Base-by-base conservation (phyloP, 768 basidiomycete species). In the Lactifluus echinatus region DNA sequence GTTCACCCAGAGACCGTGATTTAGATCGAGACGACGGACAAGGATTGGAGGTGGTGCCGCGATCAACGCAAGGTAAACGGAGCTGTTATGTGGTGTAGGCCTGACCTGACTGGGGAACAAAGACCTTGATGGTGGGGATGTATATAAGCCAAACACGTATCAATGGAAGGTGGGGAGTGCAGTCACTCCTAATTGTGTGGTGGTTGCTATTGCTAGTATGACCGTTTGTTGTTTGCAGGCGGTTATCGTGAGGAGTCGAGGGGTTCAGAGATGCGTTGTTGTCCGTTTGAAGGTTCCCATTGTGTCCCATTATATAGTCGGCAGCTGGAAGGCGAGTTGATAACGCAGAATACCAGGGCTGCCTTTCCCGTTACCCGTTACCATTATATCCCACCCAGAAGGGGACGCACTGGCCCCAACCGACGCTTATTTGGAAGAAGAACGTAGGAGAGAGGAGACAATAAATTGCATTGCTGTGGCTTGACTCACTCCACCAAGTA, bases 41-140 rank as follows among this genome's bases (percentile, higher is more conserved):
- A 24, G 24, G 10, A 50, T 8, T 8, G 23, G 46, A 6, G 46
- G 36, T 43, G 39, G 29, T 49, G 33, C 17, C 26, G 54, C 36
- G 46, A 55, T 10, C 28, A 45, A 55, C n/a, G 53, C n/a, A 40
- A 37, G n/a, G 47, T 37, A 31, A 19, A 47, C 24, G 42, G 31
- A 19, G 34, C 15, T n/a, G 26, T 3, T 36, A 37, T 23, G 56
- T 46, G 51, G 14, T 50, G 59, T 57, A 61, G 62, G 62, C 48
- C 31, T 53, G 36, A 59, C 59, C 59, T 57, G 59, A 61, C 56
- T 55, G 53, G 39, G 61, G 61, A 60, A 62, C 45, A 47, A 54
- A 37, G 53, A 10, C 4, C 15, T 28, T n/a, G 53, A 26, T 8
- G 34, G 26, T 21, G 31, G 12, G 47, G 42, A 17, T n/a, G 52